Conservation (phyloP, 805 yeast genomes). For the Ogataea polymorpha region DNA sequence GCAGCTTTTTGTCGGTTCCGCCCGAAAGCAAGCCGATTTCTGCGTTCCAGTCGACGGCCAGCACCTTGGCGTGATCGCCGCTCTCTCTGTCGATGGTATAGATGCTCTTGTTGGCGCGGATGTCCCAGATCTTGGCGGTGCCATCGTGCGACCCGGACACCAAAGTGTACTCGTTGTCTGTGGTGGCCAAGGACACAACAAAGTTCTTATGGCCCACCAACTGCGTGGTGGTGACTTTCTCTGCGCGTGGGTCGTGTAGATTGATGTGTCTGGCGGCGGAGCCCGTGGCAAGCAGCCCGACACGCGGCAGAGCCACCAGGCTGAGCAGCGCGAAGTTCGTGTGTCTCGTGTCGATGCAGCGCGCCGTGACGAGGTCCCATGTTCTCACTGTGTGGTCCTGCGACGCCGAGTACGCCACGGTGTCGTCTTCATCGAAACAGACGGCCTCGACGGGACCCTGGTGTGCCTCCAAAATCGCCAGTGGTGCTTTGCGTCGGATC, state of each 20-base stretch:
- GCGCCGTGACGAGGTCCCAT: conserved; percentile 89
- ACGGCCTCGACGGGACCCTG: conserved; percentile 84
- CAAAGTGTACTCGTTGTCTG: conserved; percentile 76
- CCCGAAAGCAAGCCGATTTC: conserved; percentile 85
- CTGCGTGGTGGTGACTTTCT: conserved; percentile 64
- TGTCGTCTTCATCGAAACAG: conserved; percentile 68
- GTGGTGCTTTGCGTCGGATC: conserved; percentile 77
- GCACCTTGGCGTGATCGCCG: conserved; percentile 61
- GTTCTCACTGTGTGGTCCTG: conserved; percentile 95
- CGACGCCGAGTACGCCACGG: conserved; percentile 90
- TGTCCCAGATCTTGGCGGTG: conserved; percentile 92
- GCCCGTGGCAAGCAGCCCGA: conserved; percentile 83
- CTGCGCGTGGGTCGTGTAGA: conserved; percentile 85
- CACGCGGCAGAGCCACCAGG: conserved; percentile 60
- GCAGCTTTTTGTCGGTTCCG: conserved; percentile 91
- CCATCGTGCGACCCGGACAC: conserved; percentile 96
- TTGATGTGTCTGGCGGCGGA: conserved; percentile 97
- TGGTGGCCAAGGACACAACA: conserved; percentile 75
- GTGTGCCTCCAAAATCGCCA: conserved; percentile 77
- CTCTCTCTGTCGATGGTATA: conserved; percentile 79
- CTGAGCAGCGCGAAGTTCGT: conserved; percentile 85
- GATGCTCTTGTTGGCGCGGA: conserved; percentile 78
- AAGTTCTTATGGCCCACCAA: conserved; percentile 88
- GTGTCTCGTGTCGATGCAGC: conserved; percentile 81
- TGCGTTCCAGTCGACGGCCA: conserved; percentile 81